phyloP scores from a whole-genome alignment of 768 basidiomycete genomes.

The Kwoniella dendrophila region DNA sequence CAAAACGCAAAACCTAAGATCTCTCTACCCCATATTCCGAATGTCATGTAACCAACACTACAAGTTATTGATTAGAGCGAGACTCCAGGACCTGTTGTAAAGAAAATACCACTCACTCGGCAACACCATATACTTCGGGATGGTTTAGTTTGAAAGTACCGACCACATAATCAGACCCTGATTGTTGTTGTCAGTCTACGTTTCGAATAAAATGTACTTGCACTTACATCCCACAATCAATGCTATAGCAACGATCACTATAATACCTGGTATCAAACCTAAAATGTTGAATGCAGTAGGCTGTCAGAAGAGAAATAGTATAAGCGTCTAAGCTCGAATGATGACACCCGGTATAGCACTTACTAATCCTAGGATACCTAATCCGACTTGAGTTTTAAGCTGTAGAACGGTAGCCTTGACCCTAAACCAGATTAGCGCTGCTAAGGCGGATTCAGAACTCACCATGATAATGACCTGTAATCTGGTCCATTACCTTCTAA shows the following conservation, averaged over 20 bases:
- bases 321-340: not conserved
- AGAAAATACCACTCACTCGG: slow-evolving; percentile 18
- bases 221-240: slow-evolving; percentile 36
- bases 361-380: slow-evolving; percentile 39
- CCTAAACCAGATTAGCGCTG: slow-evolving; percentile 7
- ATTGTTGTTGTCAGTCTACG: not conserved
- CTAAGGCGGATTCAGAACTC: not conserved
- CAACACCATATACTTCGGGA: slow-evolving; percentile 43
- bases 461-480: slow-evolving; percentile 32
- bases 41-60: slow-evolving; percentile 40
- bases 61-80: not conserved
- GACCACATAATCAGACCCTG: slow-evolving; percentile 42
- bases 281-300: slow-evolving; percentile 26
- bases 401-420: slow-evolving; percentile 33
- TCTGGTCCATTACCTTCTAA: slow-evolving; percentile 34
- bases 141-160: slow-evolving; percentile 49
- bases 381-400: slow-evolving; percentile 40
- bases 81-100: not conserved
- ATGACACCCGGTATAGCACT: not conserved
- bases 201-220: not conserved
- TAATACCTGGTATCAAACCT: slow-evolving; percentile 25
- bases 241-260: slow-evolving; percentile 33
- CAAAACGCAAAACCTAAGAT: slow-evolving; percentile 37
- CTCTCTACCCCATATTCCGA: slow-evolving; percentile 38
- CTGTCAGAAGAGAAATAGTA: not conserved